Evolutionary conservation across 2,329 filamentous ascomycete genomes (phyloP).

Genomic region (Cladophialophora chaetospira): DNA sequence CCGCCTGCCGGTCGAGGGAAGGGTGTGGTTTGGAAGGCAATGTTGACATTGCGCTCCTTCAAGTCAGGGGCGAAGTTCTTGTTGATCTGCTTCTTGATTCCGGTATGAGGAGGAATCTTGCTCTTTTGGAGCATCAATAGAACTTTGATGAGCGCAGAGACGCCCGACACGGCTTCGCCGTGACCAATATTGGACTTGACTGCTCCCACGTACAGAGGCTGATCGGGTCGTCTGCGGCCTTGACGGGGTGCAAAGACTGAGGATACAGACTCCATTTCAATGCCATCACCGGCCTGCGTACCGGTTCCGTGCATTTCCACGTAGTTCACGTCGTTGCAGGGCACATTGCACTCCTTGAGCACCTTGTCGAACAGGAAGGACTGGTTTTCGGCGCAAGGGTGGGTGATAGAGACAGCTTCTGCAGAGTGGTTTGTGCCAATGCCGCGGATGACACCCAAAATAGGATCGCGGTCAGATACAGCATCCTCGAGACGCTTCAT

Average conservation of each 20-base stretch:
- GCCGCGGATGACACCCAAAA: slow-evolving; percentile 73
- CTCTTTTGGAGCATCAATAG: slow-evolving; percentile 66
- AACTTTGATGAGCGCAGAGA: slow-evolving; percentile 58
- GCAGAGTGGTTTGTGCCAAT: slow-evolving; percentile 75
- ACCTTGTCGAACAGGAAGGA: slow-evolving; percentile 41
- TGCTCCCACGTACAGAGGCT: slow-evolving; percentile 39
- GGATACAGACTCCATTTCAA: slow-evolving; percentile 42
- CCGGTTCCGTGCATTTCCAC: slow-evolving; percentile 48
- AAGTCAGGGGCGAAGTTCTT: slow-evolving; percentile 40
- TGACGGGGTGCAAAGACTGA: slow-evolving; percentile 40
- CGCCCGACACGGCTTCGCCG: slow-evolving; percentile 46
- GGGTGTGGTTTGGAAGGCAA: slow-evolving; percentile 49
- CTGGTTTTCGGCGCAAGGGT: slow-evolving; percentile 45
- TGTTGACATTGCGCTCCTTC: slow-evolving; percentile 38
- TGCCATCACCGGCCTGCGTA: slow-evolving; percentile 45
- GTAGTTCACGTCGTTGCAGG: slow-evolving; percentile 42
- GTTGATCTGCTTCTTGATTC: slow-evolving; percentile 59
- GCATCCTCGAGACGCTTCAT: slow-evolving; percentile 81
- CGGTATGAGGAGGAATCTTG: slow-evolving; percentile 65
- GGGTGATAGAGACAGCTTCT: slow-evolving; percentile 46
- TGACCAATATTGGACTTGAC: slow-evolving; percentile 47
- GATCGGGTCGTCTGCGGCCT: slow-evolving; percentile 34
- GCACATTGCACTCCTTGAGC: slow-evolving; percentile 40
- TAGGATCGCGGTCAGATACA: slow-evolving; percentile 68
- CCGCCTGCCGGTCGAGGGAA: slow-evolving; percentile 37